Evolutionary conservation across 805 yeast genomes (phyloP).

Genomic region (Jamesozyma jinghongensis): DNA sequence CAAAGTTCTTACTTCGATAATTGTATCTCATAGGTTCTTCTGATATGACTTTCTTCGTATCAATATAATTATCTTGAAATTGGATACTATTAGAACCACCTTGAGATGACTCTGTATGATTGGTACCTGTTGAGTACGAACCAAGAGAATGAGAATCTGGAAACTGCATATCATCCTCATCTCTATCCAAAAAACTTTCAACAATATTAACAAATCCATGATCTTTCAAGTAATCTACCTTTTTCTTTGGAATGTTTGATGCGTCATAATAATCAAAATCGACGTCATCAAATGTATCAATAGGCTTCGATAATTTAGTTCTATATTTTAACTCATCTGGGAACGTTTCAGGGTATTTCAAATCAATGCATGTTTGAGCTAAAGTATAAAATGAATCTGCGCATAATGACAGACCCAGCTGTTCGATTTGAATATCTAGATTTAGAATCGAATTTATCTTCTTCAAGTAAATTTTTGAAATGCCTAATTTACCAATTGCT

Average conservation of each 20-base stretch:
- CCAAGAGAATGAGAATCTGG: not conserved
- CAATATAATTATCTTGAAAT: slow-evolving; percentile 3
- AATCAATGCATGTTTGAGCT: slow-evolving; percentile 55
- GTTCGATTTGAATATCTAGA: slow-evolving; percentile 36
- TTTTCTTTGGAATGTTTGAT: slow-evolving; percentile 6
- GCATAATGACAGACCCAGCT: slow-evolving; percentile 48
- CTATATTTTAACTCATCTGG: slow-evolving; percentile 53
- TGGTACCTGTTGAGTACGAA: not conserved
- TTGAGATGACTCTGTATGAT: not conserved
- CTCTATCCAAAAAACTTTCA: slow-evolving; percentile 12
- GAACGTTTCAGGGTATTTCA: slow-evolving; percentile 58
- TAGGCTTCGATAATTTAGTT: slow-evolving; percentile 17
- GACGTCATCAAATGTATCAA: slow-evolving; percentile 36
- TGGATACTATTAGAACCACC: not conserved
- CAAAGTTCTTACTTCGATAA: not conserved
- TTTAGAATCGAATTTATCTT: slow-evolving; percentile 22
- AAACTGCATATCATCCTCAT: not conserved
- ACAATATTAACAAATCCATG: slow-evolving; percentile 10
- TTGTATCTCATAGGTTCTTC: not conserved
- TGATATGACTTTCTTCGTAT: not conserved
- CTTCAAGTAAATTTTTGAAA: not conserved
- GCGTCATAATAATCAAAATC: slow-evolving; percentile 24
- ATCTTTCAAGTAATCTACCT: slow-evolving; percentile 6
- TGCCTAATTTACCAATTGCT: slow-evolving; percentile 17
- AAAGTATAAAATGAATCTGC: slow-evolving; percentile 79